These are phyloP conservation scores for Mrakia frigida DNA, from an alignment of 768 basidiomycete genomes.

Conservation along the genomic window DNA sequence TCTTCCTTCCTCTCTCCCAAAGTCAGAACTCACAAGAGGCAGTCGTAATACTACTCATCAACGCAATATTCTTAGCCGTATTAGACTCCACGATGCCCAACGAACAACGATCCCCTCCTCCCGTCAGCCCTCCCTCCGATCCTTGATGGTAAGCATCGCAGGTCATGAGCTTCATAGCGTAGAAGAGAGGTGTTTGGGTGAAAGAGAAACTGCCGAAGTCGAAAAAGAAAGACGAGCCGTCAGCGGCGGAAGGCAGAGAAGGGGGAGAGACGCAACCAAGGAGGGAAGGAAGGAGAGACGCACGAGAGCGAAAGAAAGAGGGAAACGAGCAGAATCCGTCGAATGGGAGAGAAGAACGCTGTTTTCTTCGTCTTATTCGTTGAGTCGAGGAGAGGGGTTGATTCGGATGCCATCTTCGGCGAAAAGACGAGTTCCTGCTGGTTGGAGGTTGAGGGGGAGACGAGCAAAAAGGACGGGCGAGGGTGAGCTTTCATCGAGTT, in stretches of 20 bases:
- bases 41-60: conserved; percentile 1
- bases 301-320: conserved; percentile 7
- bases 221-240: background rate
- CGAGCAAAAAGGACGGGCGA: background rate
- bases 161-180: conserved; percentile 8
- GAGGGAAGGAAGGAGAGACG: background rate
- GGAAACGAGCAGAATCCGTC: background rate
- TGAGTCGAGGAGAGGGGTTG: background rate
- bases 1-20: background rate
- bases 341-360: conserved; percentile 4
- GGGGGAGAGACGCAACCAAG: background rate
- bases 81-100: background rate
- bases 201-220: background rate
- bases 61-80: background rate
- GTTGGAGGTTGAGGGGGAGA: background rate
- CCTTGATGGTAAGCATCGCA: background rate
- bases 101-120: background rate
- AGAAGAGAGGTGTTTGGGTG: conserved; percentile 13
- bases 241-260: background rate
- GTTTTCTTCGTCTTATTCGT: background rate
- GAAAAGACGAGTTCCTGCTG: background rate
- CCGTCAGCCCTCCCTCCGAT: background rate
- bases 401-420: background rate
- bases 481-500: too few species aligned
- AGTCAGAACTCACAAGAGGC: background rate